phyloP scores from a whole-genome alignment of 768 basidiomycete species.

The Mycena belliarum region DNA sequence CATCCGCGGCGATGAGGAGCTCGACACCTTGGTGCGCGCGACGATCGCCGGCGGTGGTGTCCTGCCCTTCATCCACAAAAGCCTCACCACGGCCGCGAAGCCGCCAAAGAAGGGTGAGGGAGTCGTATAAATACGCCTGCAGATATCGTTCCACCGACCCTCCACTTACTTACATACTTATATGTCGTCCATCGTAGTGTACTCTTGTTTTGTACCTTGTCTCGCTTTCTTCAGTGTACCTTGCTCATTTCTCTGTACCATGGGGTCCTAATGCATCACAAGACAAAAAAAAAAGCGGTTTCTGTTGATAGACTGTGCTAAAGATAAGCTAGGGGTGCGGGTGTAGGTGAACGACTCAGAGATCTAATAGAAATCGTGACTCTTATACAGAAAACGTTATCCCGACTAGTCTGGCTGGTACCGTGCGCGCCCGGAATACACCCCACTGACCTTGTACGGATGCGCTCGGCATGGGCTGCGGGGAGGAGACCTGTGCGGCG shows the following conservation, averaged over 20 bases:
- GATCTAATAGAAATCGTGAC: neutral
- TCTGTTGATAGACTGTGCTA: no score
- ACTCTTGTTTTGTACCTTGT: neutral
- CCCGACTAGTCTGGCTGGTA: neutral
- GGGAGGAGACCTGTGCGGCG: neutral
- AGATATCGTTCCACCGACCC: neutral
- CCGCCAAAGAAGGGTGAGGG: conserved; percentile 52
- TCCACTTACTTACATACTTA: neutral
- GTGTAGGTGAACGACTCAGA: no score
- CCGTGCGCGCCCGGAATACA: neutral
- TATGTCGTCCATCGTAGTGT: neutral
- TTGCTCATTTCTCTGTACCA: no score
- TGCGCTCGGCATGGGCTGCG: neutral
- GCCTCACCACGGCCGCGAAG: conserved; percentile 58
- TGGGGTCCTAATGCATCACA: no score
- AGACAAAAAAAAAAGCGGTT: no score
- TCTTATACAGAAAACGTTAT: no score
- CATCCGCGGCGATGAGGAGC: conserved; percentile 95
- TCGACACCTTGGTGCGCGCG: conserved; percentile 92
- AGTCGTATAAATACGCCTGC: neutral
- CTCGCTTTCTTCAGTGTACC: neutral
- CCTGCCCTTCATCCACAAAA: conserved; percentile 87
- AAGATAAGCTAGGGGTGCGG: no score
- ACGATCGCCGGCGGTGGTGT: conserved; percentile 93
- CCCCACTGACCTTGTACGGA: neutral